phyloP scores from a whole-genome alignment of 1,139 yeast species.

The Nakaseomyces glabratus region DNA sequence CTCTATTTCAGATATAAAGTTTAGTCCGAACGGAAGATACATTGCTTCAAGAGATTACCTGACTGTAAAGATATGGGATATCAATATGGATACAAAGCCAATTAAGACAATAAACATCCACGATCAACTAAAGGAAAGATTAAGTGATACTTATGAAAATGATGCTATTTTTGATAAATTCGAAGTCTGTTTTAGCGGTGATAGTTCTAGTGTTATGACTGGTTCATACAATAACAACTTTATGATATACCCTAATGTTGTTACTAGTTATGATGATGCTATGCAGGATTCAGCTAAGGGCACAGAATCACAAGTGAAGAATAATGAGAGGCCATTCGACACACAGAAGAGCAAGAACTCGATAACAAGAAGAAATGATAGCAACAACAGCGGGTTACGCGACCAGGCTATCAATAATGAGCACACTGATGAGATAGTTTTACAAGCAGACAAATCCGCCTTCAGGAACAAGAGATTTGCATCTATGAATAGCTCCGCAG shows the following conservation, averaged over 20 bases:
- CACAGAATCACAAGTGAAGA: slow-evolving; percentile 7
- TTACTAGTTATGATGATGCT: slow-evolving; percentile 29
- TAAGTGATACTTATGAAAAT: slow-evolving; percentile 96
- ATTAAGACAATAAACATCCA: slow-evolving; percentile 90
- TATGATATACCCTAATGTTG: slow-evolving; percentile 87
- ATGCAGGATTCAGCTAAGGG: slow-evolving; percentile 12
- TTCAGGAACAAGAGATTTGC: slow-evolving; percentile 45
- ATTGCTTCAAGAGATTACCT: slow-evolving; percentile 93
- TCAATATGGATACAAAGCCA: slow-evolving; percentile 94
- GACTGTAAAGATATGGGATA: slow-evolving; percentile 98
- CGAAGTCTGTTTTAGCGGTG: slow-evolving; percentile 93
- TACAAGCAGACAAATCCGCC: slow-evolving; percentile 97
- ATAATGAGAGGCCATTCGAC: slow-evolving; percentile 14
- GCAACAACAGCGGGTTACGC: slow-evolving; percentile 5
- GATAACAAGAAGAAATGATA: slow-evolving; percentile 7
- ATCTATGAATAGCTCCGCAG: slow-evolving; percentile 27
- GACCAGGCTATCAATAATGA: slow-evolving; percentile 11
- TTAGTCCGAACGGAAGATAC: slow-evolving; percentile 85
- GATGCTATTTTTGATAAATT: slow-evolving; percentile 98
- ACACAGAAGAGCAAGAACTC: slow-evolving; percentile 15
- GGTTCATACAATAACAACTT: slow-evolving; percentile 96
- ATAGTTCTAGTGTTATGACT: slow-evolving; percentile 86
- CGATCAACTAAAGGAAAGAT: slow-evolving; percentile 84
- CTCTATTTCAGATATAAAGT: slow-evolving; percentile 88
- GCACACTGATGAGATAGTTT: slow-evolving; percentile 52